Evolutionary conservation across 768 basidiomycete genomes (phyloP), one percentile per base, ranked within the genome.

Genomic region (Trametes gibbosa): DNA sequence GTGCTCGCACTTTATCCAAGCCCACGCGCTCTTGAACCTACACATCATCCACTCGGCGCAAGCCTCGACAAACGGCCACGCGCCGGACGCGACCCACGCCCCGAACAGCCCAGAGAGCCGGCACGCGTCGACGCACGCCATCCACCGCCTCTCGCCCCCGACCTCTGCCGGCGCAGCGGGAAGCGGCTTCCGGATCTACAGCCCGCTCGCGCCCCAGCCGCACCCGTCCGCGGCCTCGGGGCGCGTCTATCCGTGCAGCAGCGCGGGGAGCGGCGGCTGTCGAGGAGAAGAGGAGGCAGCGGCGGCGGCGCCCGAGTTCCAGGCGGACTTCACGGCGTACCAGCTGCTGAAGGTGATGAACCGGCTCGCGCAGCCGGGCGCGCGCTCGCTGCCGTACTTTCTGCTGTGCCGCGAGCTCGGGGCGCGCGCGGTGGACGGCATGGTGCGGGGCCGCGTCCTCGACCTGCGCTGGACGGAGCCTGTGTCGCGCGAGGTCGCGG

Each of bases 41-140:
- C 92, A 94, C 69, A 88, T 94, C 70, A 89, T 94, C 52, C 90
- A 93, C 65, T 87, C 90, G 2, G 86, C 87, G 1, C 88, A 91
- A 68, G 73, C 83, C 0, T 69, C 80, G 0, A 64, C 67, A n/a
- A 68, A 69, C 45, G 67, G 68, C 16, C 61, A 57, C 43, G 59
- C 65, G 32, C 65, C 63, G 13, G 69, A 68, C 13, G 58, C 66
- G 9, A 59, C 65, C 2, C 63, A 67, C 19, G 61, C 62, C 16
- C 68, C 65, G 13, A 58, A 65, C 8, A 61, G 65, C 35, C 53
- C 64, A 2, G 64, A 65, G 5, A 65, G 65, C 58, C 56, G 49
- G n/a, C 58, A 60, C 39, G 56, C 62, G 23, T 65, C 66, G 19
- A 65, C 59, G 41, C 56, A 65, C 58, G 59, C 66, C 27, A 63